phyloP scores from a whole-genome alignment of 2,329 filamentous ascomycete species.

The Cytospora piceae region DNA sequence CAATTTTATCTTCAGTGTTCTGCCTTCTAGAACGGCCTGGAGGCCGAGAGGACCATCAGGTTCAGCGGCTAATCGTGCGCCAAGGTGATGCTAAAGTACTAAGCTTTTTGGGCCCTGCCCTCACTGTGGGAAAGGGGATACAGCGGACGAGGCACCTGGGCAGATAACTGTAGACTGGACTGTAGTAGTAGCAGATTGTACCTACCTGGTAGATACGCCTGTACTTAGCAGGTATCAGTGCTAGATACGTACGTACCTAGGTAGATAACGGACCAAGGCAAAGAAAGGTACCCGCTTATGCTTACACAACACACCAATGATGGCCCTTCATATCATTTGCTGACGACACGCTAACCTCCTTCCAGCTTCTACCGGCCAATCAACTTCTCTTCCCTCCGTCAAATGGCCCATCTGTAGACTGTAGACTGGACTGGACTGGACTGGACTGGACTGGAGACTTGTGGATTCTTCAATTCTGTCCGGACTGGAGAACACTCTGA shows the following conservation, averaged over 20 bases:
- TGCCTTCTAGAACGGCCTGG: no score
- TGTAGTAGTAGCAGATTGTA: no score
- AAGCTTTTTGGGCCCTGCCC: not conserved
- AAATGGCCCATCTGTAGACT: not conserved
- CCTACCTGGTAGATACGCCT: no score
- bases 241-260: not conserved
- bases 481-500: not conserved
- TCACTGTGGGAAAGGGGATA: not conserved
- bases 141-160: not conserved
- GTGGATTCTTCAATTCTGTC: not conserved
- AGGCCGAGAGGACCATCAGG: no score
- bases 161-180: no score
- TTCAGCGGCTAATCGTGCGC: not conserved
- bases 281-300: constrained; percentile 16
- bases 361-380: constrained; percentile 8
- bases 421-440: not conserved
- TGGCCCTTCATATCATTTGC: no score
- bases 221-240: no score
- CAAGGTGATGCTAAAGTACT: not conserved
- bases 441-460: not conserved
- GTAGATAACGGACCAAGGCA: not conserved
- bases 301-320: constrained; percentile 12
- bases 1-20: no score
- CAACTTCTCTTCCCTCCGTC: constrained; percentile 1
- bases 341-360: constrained; percentile 11